These are phyloP conservation scores for Emergomyces africanus DNA, from an alignment of 2,329 filamentous ascomycete species.

Conservation along the genomic window DNA sequence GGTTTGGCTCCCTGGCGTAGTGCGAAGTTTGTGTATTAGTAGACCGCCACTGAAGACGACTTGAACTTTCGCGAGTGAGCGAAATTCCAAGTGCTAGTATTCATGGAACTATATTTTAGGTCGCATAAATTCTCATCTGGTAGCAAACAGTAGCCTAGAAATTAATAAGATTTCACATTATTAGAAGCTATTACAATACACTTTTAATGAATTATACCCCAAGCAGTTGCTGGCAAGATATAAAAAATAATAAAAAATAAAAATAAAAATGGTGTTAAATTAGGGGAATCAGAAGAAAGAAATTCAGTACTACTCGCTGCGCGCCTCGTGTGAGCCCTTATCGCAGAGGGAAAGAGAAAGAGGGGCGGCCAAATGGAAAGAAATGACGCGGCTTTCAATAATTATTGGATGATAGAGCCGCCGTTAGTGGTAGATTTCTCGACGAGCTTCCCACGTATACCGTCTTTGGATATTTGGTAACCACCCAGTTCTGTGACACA, in stretches of 20 bases:
- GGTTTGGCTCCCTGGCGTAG: too few relatives aligned
- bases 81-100: too few relatives aligned
- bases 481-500: conserved; percentile 69
- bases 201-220: not conserved
- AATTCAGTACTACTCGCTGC: not conserved
- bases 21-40: too few relatives aligned
- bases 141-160: too few relatives aligned
- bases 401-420: conserved; percentile 18
- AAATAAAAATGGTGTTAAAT: not conserved
- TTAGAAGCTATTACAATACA: not conserved
- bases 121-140: not conserved
- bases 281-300: not conserved
- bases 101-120: not conserved
- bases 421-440: conserved; percentile 41
- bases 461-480: conserved; percentile 44
- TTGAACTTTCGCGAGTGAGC: not conserved
- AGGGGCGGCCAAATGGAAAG: not conserved
- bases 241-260: not conserved
- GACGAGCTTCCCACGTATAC: conserved; percentile 49
- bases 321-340: not conserved
- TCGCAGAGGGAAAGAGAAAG: not conserved
- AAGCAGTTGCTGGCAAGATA: not conserved
- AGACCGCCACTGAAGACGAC: too few relatives aligned
- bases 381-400: not conserved
- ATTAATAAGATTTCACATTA: not conserved